phyloP scores from a whole-genome alignment of 148 eudicot species.

The Chenopodium album region DNA sequence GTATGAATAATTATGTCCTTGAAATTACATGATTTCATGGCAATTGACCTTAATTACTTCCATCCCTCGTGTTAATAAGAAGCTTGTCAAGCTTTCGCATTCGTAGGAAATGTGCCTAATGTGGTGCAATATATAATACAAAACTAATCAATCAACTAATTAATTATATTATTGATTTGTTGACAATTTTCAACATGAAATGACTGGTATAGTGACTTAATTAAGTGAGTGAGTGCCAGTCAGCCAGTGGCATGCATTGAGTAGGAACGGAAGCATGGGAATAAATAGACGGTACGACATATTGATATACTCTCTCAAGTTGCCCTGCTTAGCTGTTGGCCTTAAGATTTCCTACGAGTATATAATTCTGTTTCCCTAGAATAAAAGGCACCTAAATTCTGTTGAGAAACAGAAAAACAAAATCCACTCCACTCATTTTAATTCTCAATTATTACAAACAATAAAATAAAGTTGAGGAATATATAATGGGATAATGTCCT shows the following conservation, averaged over 20 bases:
- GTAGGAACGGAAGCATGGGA: not conserved
- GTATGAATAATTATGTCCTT: too few relatives aligned
- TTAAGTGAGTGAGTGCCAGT: too few relatives aligned
- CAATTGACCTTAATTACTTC: too few relatives aligned
- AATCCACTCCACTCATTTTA: conserved; percentile 2
- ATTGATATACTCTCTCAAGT: not conserved
- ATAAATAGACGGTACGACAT: not conserved
- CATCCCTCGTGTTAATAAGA: too few relatives aligned
- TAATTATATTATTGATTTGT: too few relatives aligned
- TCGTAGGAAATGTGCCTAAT: not conserved
- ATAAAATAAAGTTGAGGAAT: not conserved
- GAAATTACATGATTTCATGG: too few relatives aligned
- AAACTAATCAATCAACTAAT: not conserved
- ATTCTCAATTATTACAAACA: not conserved
- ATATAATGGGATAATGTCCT: not conserved
- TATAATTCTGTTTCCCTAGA: conserved; percentile 13
- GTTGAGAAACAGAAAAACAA: not conserved
- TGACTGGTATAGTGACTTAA: too few relatives aligned
- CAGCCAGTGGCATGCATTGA: not conserved
- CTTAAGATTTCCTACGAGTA: not conserved
- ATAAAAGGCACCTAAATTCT: not conserved
- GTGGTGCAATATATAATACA: not conserved
- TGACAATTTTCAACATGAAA: not conserved
- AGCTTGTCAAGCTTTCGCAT: conserved; percentile 7
- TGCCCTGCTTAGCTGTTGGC: conserved; percentile 3